These are phyloP conservation scores for Xylaria longipes DNA, from an alignment of 495 filamentous ascomycete species.

Conservation along the genomic window DNA sequence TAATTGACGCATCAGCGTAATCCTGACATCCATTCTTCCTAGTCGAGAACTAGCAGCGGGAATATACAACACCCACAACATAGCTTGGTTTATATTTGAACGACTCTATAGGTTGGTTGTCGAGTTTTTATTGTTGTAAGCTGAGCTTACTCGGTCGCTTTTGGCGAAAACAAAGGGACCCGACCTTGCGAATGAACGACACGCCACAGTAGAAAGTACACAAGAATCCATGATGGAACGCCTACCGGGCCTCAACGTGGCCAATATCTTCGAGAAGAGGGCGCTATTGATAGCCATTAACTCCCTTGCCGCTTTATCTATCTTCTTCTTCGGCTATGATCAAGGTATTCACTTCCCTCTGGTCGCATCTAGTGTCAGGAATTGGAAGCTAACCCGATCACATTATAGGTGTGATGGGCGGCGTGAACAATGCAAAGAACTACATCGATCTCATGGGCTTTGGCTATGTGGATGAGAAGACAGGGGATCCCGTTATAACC, in stretches of 20 bases:
- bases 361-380: constrained; percentile 31
- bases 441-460: constrained; percentile 73
- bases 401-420: constrained; percentile 78
- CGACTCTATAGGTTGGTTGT: background rate
- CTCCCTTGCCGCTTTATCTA: constrained; percentile 62
- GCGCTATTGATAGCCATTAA: constrained; percentile 70
- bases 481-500: constrained; percentile 59
- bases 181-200: background rate
- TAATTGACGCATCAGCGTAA: background rate
- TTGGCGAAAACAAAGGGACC: background rate
- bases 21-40: background rate
- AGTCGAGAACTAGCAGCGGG: background rate
- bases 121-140: background rate
- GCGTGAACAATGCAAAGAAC: constrained; percentile 70
- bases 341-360: constrained; percentile 17
- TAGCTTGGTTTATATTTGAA: background rate
- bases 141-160: background rate
- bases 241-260: constrained; percentile 62
- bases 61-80: background rate
- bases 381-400: constrained; percentile 61
- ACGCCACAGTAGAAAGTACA: background rate
- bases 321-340: constrained; percentile 42
- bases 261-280: constrained; percentile 67
- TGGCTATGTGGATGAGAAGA: constrained; percentile 60
- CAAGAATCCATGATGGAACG: constrained; percentile 35